Percentiles rank a stretch among this genome's conserved stretches.
These are phyloP conservation scores for Alnus rubra DNA, from an alignment of 306 rosid species.

Conservation along the genomic window DNA sequence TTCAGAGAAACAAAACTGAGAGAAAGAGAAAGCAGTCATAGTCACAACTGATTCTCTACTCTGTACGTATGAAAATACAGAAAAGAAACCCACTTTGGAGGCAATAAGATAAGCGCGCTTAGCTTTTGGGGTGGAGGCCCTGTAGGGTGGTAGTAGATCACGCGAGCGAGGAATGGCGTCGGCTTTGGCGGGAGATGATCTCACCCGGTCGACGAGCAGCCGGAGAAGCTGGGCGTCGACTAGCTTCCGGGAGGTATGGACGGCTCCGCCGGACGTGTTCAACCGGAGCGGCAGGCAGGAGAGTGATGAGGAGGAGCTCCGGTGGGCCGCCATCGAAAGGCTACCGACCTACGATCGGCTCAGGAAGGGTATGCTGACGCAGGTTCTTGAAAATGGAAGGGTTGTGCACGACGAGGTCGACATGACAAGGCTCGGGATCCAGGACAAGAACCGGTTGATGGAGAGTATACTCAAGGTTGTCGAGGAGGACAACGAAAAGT, in stretches of 20 bases:
- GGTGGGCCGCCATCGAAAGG: conserved; percentile 80
- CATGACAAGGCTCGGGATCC: conserved; percentile 53
- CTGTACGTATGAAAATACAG: too few relatives aligned
- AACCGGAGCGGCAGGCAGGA: conserved; percentile 44
- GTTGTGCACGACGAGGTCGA: conserved; percentile 56
- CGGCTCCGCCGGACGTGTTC: conserved; percentile 56
- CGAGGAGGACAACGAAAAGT: conserved; percentile 69
- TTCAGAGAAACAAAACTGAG: background rate
- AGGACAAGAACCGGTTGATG: conserved; percentile 59
- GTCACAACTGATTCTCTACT: too few relatives aligned
- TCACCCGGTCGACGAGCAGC: conserved; percentile 41
- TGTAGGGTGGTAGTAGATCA: background rate
- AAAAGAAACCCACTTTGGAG: too few relatives aligned
- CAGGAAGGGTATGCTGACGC: conserved; percentile 61
- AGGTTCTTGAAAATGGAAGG: conserved; percentile 55
- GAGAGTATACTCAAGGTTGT: conserved; percentile 60
- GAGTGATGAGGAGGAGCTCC: conserved; percentile 65
- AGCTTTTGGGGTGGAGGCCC: too few relatives aligned
- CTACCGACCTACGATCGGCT: conserved; percentile 79
- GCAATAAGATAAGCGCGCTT: background rate
- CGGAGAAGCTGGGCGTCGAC: conserved; percentile 49
- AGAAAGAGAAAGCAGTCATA: too few relatives aligned
- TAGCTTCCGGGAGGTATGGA: conserved; percentile 61
- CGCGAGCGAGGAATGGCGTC: conserved; percentile 41
- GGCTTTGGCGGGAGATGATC: conserved; percentile 45